Evolutionary conservation across 179 eudicot species (phyloP).

Genomic region (Camellia oleifera): DNA sequence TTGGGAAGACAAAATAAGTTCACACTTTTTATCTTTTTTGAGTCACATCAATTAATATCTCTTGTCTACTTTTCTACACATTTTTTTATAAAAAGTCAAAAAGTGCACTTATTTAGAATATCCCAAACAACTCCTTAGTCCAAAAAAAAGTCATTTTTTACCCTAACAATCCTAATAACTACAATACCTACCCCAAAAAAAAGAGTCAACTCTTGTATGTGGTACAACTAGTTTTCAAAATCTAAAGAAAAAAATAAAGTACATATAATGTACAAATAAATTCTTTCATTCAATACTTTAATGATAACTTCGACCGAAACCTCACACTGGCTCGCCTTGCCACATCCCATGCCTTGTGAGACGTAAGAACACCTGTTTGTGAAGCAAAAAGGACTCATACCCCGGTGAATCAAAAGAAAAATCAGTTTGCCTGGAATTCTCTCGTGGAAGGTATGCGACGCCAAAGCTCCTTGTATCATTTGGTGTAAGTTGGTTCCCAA

Average conservation of each 20-base stretch:
- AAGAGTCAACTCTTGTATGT: slow-evolving; percentile 14
- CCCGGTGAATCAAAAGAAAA: slow-evolving; percentile 95
- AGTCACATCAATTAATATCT: too few relatives aligned
- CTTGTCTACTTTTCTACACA: too few relatives aligned
- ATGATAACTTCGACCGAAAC: slow-evolving; percentile 26
- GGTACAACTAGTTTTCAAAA: slow-evolving; percentile 14
- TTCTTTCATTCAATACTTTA: slow-evolving; percentile 6
- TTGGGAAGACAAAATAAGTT: too few relatives aligned
- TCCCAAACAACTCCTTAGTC: too few relatives aligned
- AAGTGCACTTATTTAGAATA: too few relatives aligned
- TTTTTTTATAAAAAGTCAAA: too few relatives aligned
- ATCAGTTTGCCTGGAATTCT: slow-evolving; percentile 79
- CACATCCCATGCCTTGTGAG: slow-evolving; percentile 93
- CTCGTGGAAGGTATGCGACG: slow-evolving; percentile 65
- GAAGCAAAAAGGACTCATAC: slow-evolving; percentile 92
- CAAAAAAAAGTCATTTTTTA: too few relatives aligned
- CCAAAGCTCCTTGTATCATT: slow-evolving; percentile 76
- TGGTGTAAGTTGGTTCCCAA: slow-evolving; percentile 53
- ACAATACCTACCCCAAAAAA: background rate
- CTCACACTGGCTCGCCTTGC: slow-evolving; percentile 78
- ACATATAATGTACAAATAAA: slow-evolving; percentile 12
- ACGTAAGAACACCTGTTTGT: slow-evolving; percentile 74
- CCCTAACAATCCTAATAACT: too few relatives aligned
- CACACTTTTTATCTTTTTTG: too few relatives aligned
- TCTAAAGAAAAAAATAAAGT: background rate